Evolutionary conservation across 2,329 filamentous ascomycete genomes (phyloP).

Genomic region (Aspergillus jensenii): DNA sequence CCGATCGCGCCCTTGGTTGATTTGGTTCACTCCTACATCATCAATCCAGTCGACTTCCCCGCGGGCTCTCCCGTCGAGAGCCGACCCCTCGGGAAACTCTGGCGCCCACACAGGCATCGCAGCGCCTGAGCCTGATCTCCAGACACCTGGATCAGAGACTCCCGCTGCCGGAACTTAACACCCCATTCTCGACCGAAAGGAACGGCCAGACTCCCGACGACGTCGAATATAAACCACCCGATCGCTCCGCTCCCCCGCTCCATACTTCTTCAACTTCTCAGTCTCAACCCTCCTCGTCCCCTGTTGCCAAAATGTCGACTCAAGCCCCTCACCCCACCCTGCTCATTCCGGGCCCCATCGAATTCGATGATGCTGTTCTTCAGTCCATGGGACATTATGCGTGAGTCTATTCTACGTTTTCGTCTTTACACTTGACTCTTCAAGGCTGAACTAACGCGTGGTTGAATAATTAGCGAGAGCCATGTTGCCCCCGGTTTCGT

Average conservation of each 20-base stretch:
- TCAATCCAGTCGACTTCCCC: slow-evolving; percentile 23
- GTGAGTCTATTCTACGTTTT: slow-evolving; percentile 26
- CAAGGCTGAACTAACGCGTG: background rate
- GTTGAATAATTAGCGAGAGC: slow-evolving; percentile 66
- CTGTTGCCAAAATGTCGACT: slow-evolving; percentile 52
- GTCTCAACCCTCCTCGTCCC: slow-evolving; percentile 18
- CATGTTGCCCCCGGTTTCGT: slow-evolving; percentile 91
- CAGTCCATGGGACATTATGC: slow-evolving; percentile 91
- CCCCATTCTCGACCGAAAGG: slow-evolving; percentile 63
- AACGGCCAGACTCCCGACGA: slow-evolving; percentile 53
- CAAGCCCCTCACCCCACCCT: slow-evolving; percentile 68
- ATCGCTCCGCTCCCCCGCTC: slow-evolving; percentile 24
- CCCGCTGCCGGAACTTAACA: slow-evolving; percentile 60
- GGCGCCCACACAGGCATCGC: slow-evolving; percentile 49
- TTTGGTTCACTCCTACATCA: slow-evolving; percentile 2
- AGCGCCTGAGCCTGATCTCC: slow-evolving; percentile 60
- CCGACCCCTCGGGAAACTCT: slow-evolving; percentile 42
- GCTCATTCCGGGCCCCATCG: slow-evolving; percentile 95
- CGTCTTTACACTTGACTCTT: background rate
- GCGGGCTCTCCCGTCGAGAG: slow-evolving; percentile 33
- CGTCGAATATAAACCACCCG: slow-evolving; percentile 50
- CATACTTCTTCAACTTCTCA: slow-evolving; percentile 7
- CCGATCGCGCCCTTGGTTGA: slow-evolving; percentile 12
- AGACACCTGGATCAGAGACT: slow-evolving; percentile 58
- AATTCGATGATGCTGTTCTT: slow-evolving; percentile 96